Evolutionary conservation across 345 rosid genomes (phyloP), one percentile per base, ranked within the genome.

Genomic region (Passiflora organensis): DNA sequence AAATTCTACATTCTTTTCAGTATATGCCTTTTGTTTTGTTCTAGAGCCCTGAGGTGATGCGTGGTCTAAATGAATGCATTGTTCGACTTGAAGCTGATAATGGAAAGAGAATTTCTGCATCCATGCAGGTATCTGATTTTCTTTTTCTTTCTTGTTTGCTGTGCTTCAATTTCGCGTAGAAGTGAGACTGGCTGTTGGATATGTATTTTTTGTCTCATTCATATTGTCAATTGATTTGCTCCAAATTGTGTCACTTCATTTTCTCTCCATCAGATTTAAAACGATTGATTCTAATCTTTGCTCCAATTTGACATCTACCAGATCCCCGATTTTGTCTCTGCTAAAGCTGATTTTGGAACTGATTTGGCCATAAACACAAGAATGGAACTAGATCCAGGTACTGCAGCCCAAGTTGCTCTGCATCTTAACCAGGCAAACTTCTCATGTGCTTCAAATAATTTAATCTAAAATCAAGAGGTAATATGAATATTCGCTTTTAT

Each of bases 21-120:
- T 17, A 48, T 46, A 42, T 55, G 58, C 55, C 8, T 45, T 19
- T 42, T 51, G 15, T 39, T 60, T 20, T 36, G 34, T 32, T 25
- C 54, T 78, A 91, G 98, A 81, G 75, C 49, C 80, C 93, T 41
- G 96, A 84, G 67, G 83, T 88, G 24, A 74, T 82, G 2, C 89
- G 91, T 15, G 95, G 98, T 19, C 77, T 91, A 43, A 88, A 88
- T 69, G 96, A 88, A 65, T 84, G 98, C 72, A 86, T 88, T 19
- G 88, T 74, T 55, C 82, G 96, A 58, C 77, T 88, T 48, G 98
- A 82, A 76, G 78, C 84, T 32, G 98, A 91, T 62, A 76, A 63
- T 45, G 72, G 58, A 54, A 78, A 78, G 68, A 81, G 87, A 67
- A 80, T 86, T 71, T 76, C 88, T 65, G 96, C 93, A 60, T 78